A percentile compares a stretch with the other conserved stretches of the same genome.
These are phyloP conservation scores for Globisporangium echinulatum DNA, from an alignment of 352 stramenopile species.

Conservation along the genomic window DNA sequence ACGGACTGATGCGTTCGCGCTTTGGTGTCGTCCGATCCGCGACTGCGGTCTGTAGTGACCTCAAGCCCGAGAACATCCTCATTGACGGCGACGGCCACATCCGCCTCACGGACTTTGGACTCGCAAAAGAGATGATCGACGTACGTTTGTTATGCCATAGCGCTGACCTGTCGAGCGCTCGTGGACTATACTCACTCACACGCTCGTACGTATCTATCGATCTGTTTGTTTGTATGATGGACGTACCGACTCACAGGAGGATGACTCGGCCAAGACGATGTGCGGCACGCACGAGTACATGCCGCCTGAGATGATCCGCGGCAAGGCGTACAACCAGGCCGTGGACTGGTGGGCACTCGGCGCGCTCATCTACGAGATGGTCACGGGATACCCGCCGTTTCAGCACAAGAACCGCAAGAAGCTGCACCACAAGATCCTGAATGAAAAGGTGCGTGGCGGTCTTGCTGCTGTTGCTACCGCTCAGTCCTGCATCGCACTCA, in stretches of 20 bases:
- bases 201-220: background rate
- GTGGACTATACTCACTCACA: too few species aligned
- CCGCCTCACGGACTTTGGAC: constrained; percentile 79
- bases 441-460: constrained; percentile 43
- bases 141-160: constrained; percentile 15
- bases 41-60: constrained; percentile 26
- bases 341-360: constrained; percentile 85
- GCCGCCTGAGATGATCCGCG: constrained; percentile 81
- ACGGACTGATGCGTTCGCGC: too few species aligned
- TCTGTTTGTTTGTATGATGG: background rate
- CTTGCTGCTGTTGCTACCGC: constrained; percentile 6
- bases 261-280: constrained; percentile 75
- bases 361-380: constrained; percentile 84
- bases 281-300: constrained; percentile 86
- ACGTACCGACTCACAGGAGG: constrained; percentile 24
- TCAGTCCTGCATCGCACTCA: too few species aligned
- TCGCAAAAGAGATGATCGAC: constrained; percentile 74
- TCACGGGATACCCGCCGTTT: constrained; percentile 79
- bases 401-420: constrained; percentile 83
- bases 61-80: constrained; percentile 84
- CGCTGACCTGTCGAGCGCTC: background rate
- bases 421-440: constrained; percentile 82
- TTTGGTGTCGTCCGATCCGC: too few species aligned
- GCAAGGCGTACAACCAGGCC: constrained; percentile 78
- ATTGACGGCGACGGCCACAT: constrained; percentile 80